Conservation (phyloP, 2,329 filamentous ascomycete species). For the Albifimbria verrucaria region DNA sequence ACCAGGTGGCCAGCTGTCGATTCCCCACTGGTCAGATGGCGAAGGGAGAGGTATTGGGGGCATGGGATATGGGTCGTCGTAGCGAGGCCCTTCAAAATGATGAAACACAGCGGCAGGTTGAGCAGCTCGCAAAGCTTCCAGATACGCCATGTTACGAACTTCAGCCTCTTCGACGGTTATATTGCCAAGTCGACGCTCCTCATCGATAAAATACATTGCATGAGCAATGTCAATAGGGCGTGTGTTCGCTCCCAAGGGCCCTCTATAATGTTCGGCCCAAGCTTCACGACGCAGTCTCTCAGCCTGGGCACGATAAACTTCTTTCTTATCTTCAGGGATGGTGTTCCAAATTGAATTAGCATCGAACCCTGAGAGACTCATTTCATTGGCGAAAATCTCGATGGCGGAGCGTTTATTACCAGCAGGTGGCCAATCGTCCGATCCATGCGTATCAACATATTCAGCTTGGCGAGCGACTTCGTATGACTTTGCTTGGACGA, state of each 20-base stretch:
- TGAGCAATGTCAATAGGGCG: not conserved
- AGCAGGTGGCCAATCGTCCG: not conserved
- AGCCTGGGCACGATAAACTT: not conserved
- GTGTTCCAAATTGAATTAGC: not conserved
- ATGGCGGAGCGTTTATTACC: not conserved
- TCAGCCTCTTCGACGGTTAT: not conserved
- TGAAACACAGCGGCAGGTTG: too few species aligned
- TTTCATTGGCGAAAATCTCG: not conserved
- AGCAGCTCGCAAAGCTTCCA: not conserved
- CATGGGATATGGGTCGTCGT: too few species aligned
- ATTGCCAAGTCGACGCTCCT: not conserved
- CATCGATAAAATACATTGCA: not conserved
- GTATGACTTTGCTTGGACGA: not conserved
- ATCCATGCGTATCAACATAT: not conserved
- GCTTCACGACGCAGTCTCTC: not conserved
- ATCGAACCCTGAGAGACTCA: not conserved
- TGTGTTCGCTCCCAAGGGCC: not conserved
- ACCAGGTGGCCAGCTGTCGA: not conserved
- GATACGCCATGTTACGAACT: not conserved
- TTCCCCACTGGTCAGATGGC: not conserved
- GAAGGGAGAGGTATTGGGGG: not conserved
- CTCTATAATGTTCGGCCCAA: not conserved
- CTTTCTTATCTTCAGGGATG: not conserved
- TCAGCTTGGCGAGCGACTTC: not conserved
- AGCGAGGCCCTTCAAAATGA: too few species aligned